Evolutionary conservation across 2,329 filamentous ascomycete species (phyloP), one percentile per base, ranked within the genome.

Genomic region (Pleomassaria siparia): DNA sequence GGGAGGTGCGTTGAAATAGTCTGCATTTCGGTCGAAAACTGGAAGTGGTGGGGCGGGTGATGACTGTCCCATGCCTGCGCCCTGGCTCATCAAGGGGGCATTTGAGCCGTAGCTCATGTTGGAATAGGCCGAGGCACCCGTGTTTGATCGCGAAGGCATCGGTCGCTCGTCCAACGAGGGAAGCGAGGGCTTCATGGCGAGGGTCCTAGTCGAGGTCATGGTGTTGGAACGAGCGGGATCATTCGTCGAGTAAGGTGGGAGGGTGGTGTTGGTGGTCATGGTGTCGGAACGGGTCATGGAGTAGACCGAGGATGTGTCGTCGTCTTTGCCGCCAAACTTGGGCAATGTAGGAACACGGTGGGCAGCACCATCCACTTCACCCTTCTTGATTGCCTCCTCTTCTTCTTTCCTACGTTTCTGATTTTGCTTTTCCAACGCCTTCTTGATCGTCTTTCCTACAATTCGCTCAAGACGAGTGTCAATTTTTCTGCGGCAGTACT

Each of bases 401-500:
- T 69, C 65, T 20, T 66, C 64, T 40, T 58, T 60, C 40, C 74
- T 66, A 68, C 72, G 68, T 66, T 76, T 70, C 44, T 71, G 73
- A 45, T 84, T 85, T 44, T 94, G 87, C 60, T 91, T 90, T 43
- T 86, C 87, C 21, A 97, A 74, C 0, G 91, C 92, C 69, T 90
- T 91, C 72, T 94, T 90, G 61, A 96, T 88, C 73, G 94, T 96
- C 61, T 78, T 81, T 45, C 85, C 84, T 3, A 97, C 91, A 56
- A 97, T 94, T 58, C 84, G 84, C 64, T 87, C 87, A 56, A 99
- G 79, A 56, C 91, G 80, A 61, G 83, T 86, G 72, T 95, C 95
- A 67, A 96, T 86, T 75, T 97, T 97, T 37, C 91, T 86, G 52
- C 89, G 87, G 68, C 94, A 97, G 74, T 95, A 99, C 21, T 85